A percentile compares a stretch with the other conserved stretches of the same genome.
phyloP scores from a whole-genome alignment of 139 green algal species.

The Limnomonas spitsbergensis region DNA sequence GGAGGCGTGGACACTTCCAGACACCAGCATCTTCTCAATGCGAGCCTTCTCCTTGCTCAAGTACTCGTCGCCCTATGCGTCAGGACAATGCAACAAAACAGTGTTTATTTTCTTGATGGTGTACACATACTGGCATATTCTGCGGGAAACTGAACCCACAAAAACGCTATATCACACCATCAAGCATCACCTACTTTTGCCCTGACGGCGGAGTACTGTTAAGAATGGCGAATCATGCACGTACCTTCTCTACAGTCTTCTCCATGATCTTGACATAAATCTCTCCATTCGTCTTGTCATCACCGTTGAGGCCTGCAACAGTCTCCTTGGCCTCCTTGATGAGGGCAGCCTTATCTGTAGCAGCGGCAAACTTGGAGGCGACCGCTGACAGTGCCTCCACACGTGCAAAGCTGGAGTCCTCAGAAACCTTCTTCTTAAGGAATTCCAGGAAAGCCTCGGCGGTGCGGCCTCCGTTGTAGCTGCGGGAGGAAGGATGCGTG shows the following conservation, averaged over 20 bases:
- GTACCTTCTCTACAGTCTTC: constrained; percentile 70
- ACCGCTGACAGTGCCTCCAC: constrained; percentile 58
- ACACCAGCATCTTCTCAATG: constrained; percentile 65
- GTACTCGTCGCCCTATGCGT: constrained; percentile 61
- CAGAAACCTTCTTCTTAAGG: constrained; percentile 63
- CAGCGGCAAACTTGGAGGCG: constrained; percentile 33
- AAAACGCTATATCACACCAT: too few species aligned
- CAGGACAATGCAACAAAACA: too few species aligned
- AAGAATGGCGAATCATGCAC: too few species aligned
- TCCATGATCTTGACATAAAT: constrained; percentile 69
- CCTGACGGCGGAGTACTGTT: too few species aligned
- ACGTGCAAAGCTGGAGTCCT: constrained; percentile 62
- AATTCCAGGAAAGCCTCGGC: constrained; percentile 64
- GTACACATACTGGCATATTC: too few species aligned
- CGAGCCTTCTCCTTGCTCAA: constrained; percentile 64
- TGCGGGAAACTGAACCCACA: too few species aligned
- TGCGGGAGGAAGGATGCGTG: constrained; percentile 32
- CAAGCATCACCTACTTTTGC: too few species aligned
- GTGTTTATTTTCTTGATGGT: too few species aligned
- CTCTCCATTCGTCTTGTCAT: constrained; percentile 53
- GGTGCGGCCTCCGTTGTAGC: constrained; percentile 66
- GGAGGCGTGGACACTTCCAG: constrained; percentile 41
- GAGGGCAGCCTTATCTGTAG: constrained; percentile 24
- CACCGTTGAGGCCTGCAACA: constrained; percentile 21
- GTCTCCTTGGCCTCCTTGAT: constrained; percentile 23